A percentile compares a stretch with the other conserved stretches of the same genome.
These are phyloP conservation scores for Yamadazyma dushanensis DNA, from an alignment of 1,139 yeast genomes.

Conservation along the genomic window DNA sequence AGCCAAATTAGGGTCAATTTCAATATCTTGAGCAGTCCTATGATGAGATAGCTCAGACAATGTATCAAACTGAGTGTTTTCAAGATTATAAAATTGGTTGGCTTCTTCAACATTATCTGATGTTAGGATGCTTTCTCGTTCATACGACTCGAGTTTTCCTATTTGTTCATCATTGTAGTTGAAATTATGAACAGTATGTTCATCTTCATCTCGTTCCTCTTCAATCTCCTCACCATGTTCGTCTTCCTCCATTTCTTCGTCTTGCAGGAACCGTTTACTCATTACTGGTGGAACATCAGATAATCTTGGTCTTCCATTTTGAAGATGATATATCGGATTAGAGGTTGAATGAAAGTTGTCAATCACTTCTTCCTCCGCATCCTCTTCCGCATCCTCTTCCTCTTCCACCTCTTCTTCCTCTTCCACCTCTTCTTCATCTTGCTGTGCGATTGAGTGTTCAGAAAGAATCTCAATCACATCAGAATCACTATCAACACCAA, in stretches of 20 bases:
- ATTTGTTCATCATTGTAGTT: not conserved
- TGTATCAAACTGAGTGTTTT: constrained; percentile 6
- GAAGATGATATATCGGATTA: constrained; percentile 1
- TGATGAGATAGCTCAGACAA: constrained; percentile 1
- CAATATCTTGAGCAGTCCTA: constrained; percentile 1
- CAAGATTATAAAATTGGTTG: constrained; percentile 4
- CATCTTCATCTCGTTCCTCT: not conserved
- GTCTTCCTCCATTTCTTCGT: constrained; percentile 3
- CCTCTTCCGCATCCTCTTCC: constrained; percentile 9
- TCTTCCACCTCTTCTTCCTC: constrained; percentile 11
- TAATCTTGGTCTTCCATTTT: constrained; percentile 8
- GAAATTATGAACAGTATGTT: not conserved
- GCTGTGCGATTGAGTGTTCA: constrained; percentile 13
- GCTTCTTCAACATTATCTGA: constrained; percentile 1
- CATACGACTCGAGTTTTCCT: not conserved
- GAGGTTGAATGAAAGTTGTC: too few species aligned
- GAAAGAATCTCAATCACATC: constrained; percentile 2
- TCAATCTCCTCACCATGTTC: not conserved
- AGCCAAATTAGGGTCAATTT: constrained; percentile 6
- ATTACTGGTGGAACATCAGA: constrained; percentile 3
- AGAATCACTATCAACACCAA: too few species aligned
- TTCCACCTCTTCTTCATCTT: constrained; percentile 11
- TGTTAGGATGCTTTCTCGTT: constrained; percentile 5
- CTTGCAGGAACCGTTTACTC: too few species aligned
- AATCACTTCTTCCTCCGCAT: constrained; percentile 4